Conservation (phyloP, 139 green algal species). For the Chlorella sp. region DNA sequence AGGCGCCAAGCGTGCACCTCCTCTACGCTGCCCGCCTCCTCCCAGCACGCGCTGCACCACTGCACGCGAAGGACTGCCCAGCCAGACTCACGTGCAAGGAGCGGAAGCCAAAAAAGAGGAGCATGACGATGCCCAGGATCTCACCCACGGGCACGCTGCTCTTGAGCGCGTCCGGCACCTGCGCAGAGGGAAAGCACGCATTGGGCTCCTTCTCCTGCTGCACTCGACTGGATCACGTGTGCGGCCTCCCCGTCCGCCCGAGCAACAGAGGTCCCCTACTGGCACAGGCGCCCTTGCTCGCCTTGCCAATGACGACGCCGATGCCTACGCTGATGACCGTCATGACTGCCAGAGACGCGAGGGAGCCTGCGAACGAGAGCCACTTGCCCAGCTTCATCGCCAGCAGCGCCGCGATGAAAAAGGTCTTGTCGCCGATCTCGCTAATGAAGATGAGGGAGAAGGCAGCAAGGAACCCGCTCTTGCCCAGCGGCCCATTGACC, state of each 20-base stretch:
- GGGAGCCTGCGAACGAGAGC: constrained; percentile 59
- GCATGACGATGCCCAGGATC: constrained; percentile 74
- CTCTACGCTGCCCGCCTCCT: too few relatives aligned
- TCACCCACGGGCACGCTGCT: constrained; percentile 72
- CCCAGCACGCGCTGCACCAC: too few relatives aligned
- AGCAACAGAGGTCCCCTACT: neutral
- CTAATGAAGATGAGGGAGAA: constrained; percentile 93
- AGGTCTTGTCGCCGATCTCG: constrained; percentile 98
- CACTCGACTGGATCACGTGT: too few relatives aligned
- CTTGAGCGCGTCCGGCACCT: constrained; percentile 70
- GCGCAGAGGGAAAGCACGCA: neutral
- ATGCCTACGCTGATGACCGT: constrained; percentile 91
- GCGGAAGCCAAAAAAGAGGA: constrained; percentile 89
- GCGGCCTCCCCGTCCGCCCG: neutral
- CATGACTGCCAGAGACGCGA: constrained; percentile 74
- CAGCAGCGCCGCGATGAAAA: constrained; percentile 97
- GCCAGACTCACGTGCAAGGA: constrained; percentile 48
- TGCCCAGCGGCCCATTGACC: constrained; percentile 49
- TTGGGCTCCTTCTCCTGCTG: too few relatives aligned
- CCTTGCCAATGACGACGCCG: constrained; percentile 59
- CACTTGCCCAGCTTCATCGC: constrained; percentile 74
- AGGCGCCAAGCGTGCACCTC: too few relatives aligned
- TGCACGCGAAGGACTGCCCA: neutral
- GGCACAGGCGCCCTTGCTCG: constrained; percentile 29
- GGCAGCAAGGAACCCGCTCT: constrained; percentile 84